phyloP scores from a whole-genome alignment of 2,329 filamentous ascomycete species.

The Lojkania enalia region DNA sequence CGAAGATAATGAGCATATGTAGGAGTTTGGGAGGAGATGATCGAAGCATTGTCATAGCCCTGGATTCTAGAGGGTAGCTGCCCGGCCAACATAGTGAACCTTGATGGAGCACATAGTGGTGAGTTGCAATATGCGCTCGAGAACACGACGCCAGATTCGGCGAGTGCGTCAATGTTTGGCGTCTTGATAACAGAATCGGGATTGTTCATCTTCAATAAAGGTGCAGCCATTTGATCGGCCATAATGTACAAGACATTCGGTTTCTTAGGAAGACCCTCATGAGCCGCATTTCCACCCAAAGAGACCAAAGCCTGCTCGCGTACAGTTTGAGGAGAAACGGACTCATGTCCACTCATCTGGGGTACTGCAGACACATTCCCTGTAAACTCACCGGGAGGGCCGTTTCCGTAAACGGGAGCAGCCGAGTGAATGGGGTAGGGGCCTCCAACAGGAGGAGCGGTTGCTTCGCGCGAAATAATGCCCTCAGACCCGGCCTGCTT shows the following conservation, averaged over 20 bases:
- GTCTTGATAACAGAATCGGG: slow-evolving; percentile 87
- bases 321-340: slow-evolving; percentile 34
- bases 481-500: slow-evolving; percentile 17
- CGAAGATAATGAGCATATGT: slow-evolving; percentile 94
- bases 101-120: slow-evolving; percentile 86
- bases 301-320: slow-evolving; percentile 30
- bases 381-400: slow-evolving; percentile 7
- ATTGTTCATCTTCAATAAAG: slow-evolving; percentile 90
- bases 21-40: slow-evolving; percentile 79
- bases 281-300: slow-evolving; percentile 19
- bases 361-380: slow-evolving; percentile 15
- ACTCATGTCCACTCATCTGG: slow-evolving; percentile 22
- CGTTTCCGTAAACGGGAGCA: slow-evolving; percentile 17
- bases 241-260: slow-evolving; percentile 92
- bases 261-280: slow-evolving; percentile 39
- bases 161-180: slow-evolving; percentile 82
- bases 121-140: slow-evolving; percentile 94
- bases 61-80: slow-evolving; percentile 90
- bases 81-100: slow-evolving; percentile 93
- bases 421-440: background rate
- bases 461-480: slow-evolving; percentile 26
- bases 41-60: slow-evolving; percentile 87
- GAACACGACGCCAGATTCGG: slow-evolving; percentile 82
- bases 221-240: slow-evolving; percentile 92
- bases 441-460: slow-evolving; percentile 19